Percentiles rank a stretch among this genome's conserved stretches.
phyloP scores from a whole-genome alignment of 2,329 filamentous ascomycete genomes.

The Neoarthrinium moseri region DNA sequence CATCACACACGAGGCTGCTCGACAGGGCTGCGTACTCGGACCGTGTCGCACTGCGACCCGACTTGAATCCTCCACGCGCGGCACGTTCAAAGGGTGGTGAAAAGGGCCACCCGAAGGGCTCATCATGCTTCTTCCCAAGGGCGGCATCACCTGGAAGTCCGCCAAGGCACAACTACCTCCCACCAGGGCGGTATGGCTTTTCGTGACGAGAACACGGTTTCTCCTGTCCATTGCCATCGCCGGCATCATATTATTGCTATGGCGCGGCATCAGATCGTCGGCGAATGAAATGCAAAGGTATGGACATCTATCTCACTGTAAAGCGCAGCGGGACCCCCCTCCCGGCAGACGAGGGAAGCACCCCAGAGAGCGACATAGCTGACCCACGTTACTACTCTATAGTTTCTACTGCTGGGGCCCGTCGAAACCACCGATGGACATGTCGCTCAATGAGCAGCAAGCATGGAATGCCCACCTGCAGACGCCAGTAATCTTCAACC shows the following conservation, averaged over 20 bases:
- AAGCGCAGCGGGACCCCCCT: no score
- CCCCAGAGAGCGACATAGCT: constrained; percentile 9
- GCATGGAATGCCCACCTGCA: constrained; percentile 86
- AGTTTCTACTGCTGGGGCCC: constrained; percentile 99
- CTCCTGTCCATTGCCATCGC: constrained; percentile 70
- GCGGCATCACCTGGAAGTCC: constrained; percentile 89
- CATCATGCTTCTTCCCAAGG: constrained; percentile 86
- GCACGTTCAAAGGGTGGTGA: constrained; percentile 34
- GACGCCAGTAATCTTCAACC: constrained; percentile 95
- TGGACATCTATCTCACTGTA: constrained; percentile 23
- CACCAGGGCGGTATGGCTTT: constrained; percentile 66
- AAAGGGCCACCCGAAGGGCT: constrained; percentile 37
- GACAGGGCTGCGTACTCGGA: background rate
- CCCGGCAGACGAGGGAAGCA: background rate
- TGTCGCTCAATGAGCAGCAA: constrained; percentile 86
- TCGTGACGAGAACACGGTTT: constrained; percentile 76
- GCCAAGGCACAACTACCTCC: constrained; percentile 78
- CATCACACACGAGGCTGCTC: background rate
- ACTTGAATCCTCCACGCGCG: constrained; percentile 16
- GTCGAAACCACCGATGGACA: constrained; percentile 91
- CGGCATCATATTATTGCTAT: constrained; percentile 76
- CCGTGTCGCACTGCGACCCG: constrained; percentile 5
- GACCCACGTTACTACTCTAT: constrained; percentile 17
- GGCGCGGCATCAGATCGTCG: constrained; percentile 78
- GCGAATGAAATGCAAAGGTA: constrained; percentile 91